Percentiles rank a stretch among this genome's conserved stretches.
Evolutionary conservation across 2,329 filamentous ascomycete genomes (phyloP).

Genomic region (Helicocarpus griseus): DNA sequence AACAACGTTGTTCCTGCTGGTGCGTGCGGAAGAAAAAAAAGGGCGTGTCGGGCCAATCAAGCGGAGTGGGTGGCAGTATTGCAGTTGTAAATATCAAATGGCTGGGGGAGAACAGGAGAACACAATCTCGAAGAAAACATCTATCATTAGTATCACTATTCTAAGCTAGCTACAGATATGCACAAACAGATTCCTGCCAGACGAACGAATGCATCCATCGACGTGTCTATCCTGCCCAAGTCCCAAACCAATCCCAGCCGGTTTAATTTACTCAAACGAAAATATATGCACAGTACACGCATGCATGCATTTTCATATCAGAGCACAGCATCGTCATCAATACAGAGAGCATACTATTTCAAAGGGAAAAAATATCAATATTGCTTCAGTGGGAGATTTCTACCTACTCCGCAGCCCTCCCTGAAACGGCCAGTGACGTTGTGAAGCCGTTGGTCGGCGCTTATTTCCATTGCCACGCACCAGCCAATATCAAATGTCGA

Average conservation of each 20-base stretch:
- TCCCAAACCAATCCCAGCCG: not conserved
- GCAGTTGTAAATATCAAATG: not conserved
- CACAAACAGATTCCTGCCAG: not conserved
- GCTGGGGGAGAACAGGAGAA: not conserved
- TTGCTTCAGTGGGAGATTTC: too few species aligned
- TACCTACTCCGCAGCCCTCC: too few species aligned
- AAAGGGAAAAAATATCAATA: too few species aligned
- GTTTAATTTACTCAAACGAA: not conserved
- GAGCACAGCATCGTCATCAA: too few species aligned
- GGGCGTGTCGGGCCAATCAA: not conserved
- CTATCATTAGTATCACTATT: not conserved
- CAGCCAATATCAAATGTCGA: not conserved
- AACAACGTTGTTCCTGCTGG: too few species aligned
- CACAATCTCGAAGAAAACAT: not conserved
- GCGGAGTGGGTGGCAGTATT: not conserved
- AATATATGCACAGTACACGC: too few species aligned
- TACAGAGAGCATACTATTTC: too few species aligned
- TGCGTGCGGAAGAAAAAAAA: not conserved
- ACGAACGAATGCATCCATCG: not conserved
- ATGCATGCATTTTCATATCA: too few species aligned
- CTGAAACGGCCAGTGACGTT: too few species aligned
- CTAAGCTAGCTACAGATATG: not conserved
- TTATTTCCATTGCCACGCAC: slow-evolving; percentile 1
- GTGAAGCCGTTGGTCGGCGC: not conserved
- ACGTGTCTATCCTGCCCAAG: not conserved